phyloP scores from a whole-genome alignment of 495 filamentous ascomycete species.

The Cryomyces antarcticus region DNA sequence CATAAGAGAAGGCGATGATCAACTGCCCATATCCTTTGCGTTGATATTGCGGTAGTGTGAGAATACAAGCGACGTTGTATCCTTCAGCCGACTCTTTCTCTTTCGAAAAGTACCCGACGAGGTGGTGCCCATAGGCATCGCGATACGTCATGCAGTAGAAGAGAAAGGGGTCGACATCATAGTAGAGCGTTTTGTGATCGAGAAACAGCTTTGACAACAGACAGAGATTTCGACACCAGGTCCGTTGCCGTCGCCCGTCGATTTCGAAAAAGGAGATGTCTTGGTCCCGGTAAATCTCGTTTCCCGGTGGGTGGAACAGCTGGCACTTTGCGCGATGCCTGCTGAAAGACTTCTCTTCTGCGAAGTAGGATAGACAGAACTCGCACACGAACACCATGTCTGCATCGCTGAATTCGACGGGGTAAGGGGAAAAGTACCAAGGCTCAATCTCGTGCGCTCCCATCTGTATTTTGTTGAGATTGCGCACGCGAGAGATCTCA shows the following conservation, averaged over 20 bases:
- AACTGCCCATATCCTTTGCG: conserved; percentile 81
- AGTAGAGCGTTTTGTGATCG: conserved; percentile 98
- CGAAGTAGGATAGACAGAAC: conserved; percentile 86
- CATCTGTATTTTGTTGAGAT: conserved; percentile 82
- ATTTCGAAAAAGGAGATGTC: conserved; percentile 94
- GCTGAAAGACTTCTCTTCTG: conserved; percentile 52
- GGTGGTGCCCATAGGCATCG: conserved; percentile 69
- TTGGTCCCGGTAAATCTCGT: conserved; percentile 94
- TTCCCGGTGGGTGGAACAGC: conserved; percentile 79
- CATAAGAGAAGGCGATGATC: conserved; percentile 94
- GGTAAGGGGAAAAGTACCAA: conserved; percentile 98
- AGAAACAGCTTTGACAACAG: conserved; percentile 89
- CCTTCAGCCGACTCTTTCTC: conserved; percentile 92
- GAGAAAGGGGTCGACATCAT: conserved; percentile 94
- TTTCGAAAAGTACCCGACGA: conserved; percentile 94
- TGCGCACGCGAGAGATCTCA: conserved; percentile 89
- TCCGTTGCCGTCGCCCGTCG: conserved; percentile 82
- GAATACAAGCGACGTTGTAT: conserved; percentile 94
- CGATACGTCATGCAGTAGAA: conserved; percentile 96
- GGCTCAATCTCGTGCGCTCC: conserved; percentile 80
- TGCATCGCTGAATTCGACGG: conserved; percentile 62
- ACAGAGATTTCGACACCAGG: conserved; percentile 93
- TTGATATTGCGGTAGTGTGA: conserved; percentile 90
- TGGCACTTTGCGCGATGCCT: conserved; percentile 84
- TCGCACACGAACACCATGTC: conserved; percentile 93